These are phyloP conservation scores for Cladophialophora carrionii DNA, from an alignment of 2,329 filamentous ascomycete species.

Conservation along the genomic window DNA sequence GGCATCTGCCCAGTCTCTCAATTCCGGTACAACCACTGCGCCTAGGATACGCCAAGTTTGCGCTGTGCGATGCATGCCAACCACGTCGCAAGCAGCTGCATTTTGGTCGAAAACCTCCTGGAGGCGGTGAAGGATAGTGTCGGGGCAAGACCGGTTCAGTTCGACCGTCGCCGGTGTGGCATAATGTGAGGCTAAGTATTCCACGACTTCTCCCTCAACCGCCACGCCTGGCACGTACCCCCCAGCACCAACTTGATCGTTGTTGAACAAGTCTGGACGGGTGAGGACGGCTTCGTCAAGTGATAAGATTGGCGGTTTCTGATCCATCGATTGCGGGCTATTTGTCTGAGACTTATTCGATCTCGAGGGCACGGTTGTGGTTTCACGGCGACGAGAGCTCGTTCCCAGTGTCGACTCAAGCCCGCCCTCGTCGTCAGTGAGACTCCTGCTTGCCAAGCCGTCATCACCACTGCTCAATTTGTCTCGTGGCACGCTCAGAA, in stretches of 20 bases:
- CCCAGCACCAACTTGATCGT: slow-evolving; percentile 55
- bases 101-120: slow-evolving; percentile 57
- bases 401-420: slow-evolving; percentile 60
- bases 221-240: slow-evolving; percentile 54
- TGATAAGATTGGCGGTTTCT: slow-evolving; percentile 53
- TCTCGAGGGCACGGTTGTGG: slow-evolving; percentile 51
- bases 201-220: slow-evolving; percentile 47
- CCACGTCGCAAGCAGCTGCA: slow-evolving; percentile 56
- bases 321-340: slow-evolving; percentile 56
- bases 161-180: slow-evolving; percentile 44
- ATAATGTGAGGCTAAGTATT: slow-evolving; percentile 51
- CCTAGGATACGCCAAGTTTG: slow-evolving; percentile 64
- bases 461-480: slow-evolving; percentile 53
- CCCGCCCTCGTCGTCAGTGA: slow-evolving; percentile 58
- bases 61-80: slow-evolving; percentile 56
- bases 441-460: slow-evolving; percentile 53
- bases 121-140: slow-evolving; percentile 43
- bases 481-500: slow-evolving; percentile 48
- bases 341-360: slow-evolving; percentile 58
- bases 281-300: slow-evolving; percentile 55
- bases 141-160: slow-evolving; percentile 35
- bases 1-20: slow-evolving; percentile 48
- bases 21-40: slow-evolving; percentile 55
- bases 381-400: slow-evolving; percentile 52
- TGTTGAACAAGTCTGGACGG: slow-evolving; percentile 34